These are phyloP conservation scores for Avicennia marina DNA, from an alignment of 257 asterid species.

Conservation along the genomic window DNA sequence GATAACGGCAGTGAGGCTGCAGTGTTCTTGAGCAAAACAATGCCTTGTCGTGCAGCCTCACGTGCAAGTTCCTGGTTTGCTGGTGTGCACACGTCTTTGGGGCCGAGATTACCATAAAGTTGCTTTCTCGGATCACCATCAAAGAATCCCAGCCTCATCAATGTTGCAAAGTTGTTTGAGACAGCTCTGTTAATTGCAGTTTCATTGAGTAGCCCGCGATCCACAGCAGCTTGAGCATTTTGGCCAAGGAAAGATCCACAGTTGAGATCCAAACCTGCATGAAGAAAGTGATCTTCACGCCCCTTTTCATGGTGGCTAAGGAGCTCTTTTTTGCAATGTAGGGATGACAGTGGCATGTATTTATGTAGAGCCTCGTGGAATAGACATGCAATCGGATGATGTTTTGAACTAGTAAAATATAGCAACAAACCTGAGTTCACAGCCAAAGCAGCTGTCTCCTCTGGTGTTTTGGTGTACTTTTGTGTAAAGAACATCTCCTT, in stretches of 20 bases:
- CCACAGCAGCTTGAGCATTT: conserved; percentile 53
- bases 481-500: conserved; percentile 60
- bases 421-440: conserved; percentile 58
- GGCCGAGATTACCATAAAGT: conserved; percentile 75
- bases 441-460: conserved; percentile 81
- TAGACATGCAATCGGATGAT: not conserved
- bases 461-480: conserved; percentile 85
- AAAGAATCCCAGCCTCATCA: conserved; percentile 88
- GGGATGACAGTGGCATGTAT: no score
- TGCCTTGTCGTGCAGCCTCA: conserved; percentile 81
- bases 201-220: conserved; percentile 57
- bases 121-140: conserved; percentile 77
- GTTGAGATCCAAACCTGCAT: conserved; percentile 77
- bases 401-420: not conserved
- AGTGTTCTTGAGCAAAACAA: conserved; percentile 71
- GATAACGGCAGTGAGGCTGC: conserved; percentile 63
- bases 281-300: not conserved
- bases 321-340: no score
- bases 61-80: conserved; percentile 72
- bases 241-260: conserved; percentile 54
- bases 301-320: no score
- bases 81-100: conserved; percentile 69
- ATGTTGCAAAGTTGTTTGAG: conserved; percentile 62
- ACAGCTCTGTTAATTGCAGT: conserved; percentile 49
- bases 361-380: no score